Percentiles rank a stretch among this genome's conserved stretches.
These are phyloP conservation scores for Acanthamoeba royreba DNA, from an alignment of 208 protist genomes.

Conservation along the genomic window DNA sequence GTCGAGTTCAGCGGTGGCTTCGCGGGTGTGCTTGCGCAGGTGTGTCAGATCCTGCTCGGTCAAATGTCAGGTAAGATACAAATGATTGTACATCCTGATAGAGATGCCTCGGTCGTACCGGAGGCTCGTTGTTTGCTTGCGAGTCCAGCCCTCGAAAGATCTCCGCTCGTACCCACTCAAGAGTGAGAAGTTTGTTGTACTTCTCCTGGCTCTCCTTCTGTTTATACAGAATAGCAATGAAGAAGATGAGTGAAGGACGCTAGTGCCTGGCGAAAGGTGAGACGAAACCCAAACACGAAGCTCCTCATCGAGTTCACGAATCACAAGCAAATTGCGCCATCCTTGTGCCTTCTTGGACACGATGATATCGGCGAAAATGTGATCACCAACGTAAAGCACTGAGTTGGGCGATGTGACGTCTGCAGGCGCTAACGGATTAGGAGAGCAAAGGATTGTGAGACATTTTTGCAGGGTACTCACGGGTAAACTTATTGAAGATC, in stretches of 20 bases:
- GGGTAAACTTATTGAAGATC: conserved; percentile 56
- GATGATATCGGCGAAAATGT: conserved; percentile 68
- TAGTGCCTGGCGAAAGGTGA: not conserved
- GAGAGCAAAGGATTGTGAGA: not conserved
- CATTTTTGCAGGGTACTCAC: not conserved
- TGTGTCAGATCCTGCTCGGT: conserved; percentile 29
- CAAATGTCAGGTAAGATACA: not conserved
- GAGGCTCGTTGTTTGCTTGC: conserved; percentile 24
- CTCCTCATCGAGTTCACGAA: conserved; percentile 59
- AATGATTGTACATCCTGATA: not conserved
- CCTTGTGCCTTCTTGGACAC: conserved; percentile 65
- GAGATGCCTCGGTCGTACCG: not conserved
- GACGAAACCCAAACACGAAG: not conserved
- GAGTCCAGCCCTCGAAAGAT: conserved; percentile 54
- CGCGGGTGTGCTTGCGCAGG: conserved; percentile 39
- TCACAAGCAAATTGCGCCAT: conserved; percentile 59
- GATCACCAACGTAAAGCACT: conserved; percentile 63
- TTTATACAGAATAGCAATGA: not conserved
- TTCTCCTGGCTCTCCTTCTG: conserved; percentile 13
- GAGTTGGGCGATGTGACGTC: not conserved
- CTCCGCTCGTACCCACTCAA: conserved; percentile 63
- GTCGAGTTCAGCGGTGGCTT: conserved; percentile 43
- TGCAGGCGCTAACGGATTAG: not conserved
- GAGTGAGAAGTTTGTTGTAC: conserved; percentile 48
- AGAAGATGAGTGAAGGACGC: not conserved